Evolutionary conservation across 2,329 filamentous ascomycete species (phyloP), one percentile per base, ranked within the genome.

Genomic region (Ceratocystis destructans): DNA sequence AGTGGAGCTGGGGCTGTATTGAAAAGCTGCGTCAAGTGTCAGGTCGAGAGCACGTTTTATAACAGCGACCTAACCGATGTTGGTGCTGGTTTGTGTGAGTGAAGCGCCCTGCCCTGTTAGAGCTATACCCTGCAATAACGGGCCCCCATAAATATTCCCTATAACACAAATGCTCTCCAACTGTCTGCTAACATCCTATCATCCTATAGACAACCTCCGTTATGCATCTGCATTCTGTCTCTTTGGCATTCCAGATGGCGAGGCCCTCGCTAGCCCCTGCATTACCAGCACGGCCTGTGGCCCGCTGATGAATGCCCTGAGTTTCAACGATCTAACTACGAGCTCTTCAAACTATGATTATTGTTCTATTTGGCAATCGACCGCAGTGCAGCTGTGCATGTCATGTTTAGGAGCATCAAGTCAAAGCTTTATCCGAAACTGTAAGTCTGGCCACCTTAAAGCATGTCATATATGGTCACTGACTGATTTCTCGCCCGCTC

Each of bases 241-340:
- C 0, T 86, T 78, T 68, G 80, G 80, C 1, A 72, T 73, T 5
- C 79, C 79, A 0, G 73, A 76, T 37, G 70, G 75, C 1, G 69
- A 77, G 10, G 71, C 76, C 10, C 72, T 72, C 1, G 73, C 76
- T 65, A 79, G 74, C 10, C 82, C 80, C 7, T 82, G 84, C 69
- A 73, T 79, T 12, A 86, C 81, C 12, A 85, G 82, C 46, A 79
- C 76, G 50, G 81, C 82, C 2, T 87, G 84, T 69, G 80, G 73
- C 0, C 76, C 77, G 0, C 75, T 85, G 2, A 64, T 76, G 67
- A 69, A 74, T 0, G 79, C 80, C 1, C 73, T 86, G 33, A 71
- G 76, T 25, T 83, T 76, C 68, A 75, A 79, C 17, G 80, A 82
- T 64, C 72, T 85, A 10, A 78, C 80, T 0, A 73, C 77, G 1